These are phyloP conservation scores for Priceomyces castillae DNA, from an alignment of 805 yeast species.

Conservation along the genomic window DNA sequence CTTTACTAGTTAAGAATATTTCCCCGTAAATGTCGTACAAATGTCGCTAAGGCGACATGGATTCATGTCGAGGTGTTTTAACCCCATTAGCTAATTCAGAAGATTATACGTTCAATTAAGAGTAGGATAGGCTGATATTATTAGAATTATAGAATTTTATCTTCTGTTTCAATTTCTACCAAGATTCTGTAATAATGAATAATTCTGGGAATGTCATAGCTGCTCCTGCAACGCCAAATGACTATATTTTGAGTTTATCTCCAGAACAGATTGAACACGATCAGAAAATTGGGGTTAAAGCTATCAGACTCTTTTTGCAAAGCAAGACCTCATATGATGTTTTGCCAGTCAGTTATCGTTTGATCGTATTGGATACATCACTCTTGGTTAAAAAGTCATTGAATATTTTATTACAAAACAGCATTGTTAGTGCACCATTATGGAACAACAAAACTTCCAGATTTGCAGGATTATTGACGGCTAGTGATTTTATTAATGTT, in stretches of 20 bases:
- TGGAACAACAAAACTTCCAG: constrained; percentile 88
- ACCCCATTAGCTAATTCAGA: background rate
- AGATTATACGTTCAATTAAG: background rate
- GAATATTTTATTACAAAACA: constrained; percentile 85
- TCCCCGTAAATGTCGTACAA: background rate
- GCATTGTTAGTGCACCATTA: constrained; percentile 92
- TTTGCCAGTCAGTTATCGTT: constrained; percentile 88
- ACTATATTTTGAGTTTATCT: constrained; percentile 39
- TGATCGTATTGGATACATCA: constrained; percentile 91
- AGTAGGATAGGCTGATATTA: background rate
- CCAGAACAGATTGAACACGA: constrained; percentile 49
- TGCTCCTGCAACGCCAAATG: constrained; percentile 37
- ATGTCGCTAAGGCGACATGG: background rate
- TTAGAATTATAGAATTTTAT: background rate
- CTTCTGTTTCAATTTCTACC: background rate
- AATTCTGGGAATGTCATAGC: background rate
- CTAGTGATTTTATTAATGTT: constrained; percentile 90
- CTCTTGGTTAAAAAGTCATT: constrained; percentile 85
- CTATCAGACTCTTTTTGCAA: constrained; percentile 79
- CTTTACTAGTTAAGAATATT: too few relatives aligned
- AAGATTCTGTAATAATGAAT: background rate
- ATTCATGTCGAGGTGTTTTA: background rate
- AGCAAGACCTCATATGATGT: constrained; percentile 96
- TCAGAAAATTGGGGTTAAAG: constrained; percentile 73
- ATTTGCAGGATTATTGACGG: constrained; percentile 92